phyloP scores from a whole-genome alignment of 495 filamentous ascomycete species.

The Talaromyces adpressus region DNA sequence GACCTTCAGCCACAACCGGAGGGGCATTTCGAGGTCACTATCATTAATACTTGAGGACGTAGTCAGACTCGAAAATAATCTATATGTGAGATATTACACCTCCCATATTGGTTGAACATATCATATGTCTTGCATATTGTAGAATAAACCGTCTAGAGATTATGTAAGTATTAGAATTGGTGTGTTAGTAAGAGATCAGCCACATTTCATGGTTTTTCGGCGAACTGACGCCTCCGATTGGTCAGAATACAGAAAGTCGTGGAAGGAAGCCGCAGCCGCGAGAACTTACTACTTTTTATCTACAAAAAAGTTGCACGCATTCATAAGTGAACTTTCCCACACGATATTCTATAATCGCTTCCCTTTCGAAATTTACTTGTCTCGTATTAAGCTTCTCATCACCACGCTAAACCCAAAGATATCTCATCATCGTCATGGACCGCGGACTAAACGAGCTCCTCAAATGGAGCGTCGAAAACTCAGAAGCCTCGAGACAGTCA shows the following conservation, averaged over 20 bases:
- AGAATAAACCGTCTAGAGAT: not conserved
- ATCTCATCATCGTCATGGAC: constrained; percentile 34
- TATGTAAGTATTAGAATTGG: not conserved
- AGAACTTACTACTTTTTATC: not conserved
- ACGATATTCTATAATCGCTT: not conserved
- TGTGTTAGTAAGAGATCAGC: not conserved
- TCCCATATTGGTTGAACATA: not conserved
- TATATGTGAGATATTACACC: not conserved
- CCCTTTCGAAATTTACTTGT: not conserved
- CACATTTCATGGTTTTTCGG: not conserved
- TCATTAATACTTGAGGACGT: not conserved
- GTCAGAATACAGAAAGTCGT: not conserved
- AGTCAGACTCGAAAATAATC: not conserved
- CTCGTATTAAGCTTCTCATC: not conserved
- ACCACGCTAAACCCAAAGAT: not conserved
- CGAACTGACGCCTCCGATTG: not conserved
- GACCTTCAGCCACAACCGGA: not conserved
- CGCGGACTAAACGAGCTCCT: constrained; percentile 70
- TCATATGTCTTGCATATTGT: not conserved
- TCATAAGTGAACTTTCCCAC: not conserved
- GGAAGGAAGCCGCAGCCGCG: not conserved
- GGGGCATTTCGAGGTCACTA: not conserved
- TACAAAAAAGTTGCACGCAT: not conserved
- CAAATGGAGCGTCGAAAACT: constrained; percentile 90
- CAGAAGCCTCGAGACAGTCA: constrained; percentile 33